These are phyloP conservation scores for Penicillium alfredii DNA, from an alignment of 495 filamentous ascomycete genomes.

Conservation along the genomic window DNA sequence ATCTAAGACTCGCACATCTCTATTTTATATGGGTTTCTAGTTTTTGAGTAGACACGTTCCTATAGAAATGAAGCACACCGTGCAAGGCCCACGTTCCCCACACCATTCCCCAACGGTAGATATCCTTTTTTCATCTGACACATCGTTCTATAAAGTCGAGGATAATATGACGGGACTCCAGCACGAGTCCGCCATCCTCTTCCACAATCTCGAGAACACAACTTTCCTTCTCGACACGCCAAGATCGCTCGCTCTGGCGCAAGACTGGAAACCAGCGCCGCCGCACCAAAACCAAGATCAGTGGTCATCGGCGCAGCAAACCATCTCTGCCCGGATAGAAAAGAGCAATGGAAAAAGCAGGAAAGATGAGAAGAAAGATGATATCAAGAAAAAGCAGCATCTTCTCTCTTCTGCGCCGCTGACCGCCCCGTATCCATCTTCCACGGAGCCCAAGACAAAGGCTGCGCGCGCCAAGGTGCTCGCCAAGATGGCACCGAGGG, in stretches of 20 bases:
- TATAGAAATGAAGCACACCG: too few species aligned
- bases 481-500: slow-evolving; percentile 20
- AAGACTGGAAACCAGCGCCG: slow-evolving; percentile 17
- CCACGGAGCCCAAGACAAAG: slow-evolving; percentile 38
- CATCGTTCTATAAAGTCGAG: too few species aligned
- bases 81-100: too few species aligned
- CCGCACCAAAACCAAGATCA: not conserved
- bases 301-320: too few species aligned
- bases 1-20: too few species aligned
- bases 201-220: slow-evolving; percentile 38
- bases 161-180: slow-evolving; percentile 7
- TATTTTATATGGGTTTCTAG: too few species aligned
- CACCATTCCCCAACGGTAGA: too few species aligned
- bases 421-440: slow-evolving; percentile 28
- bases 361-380: not conserved
- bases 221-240: slow-evolving; percentile 60
- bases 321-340: too few species aligned
- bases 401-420: slow-evolving; percentile 30
- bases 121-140: too few species aligned
- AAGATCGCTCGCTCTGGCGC: slow-evolving; percentile 48
- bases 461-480: slow-evolving; percentile 35
- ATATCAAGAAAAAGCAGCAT: slow-evolving; percentile 8
- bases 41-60: too few species aligned
- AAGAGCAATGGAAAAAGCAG: too few species aligned
- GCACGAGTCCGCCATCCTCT: slow-evolving; percentile 39